These are phyloP conservation scores for Trebouxia sp. DNA, from an alignment of 139 green algal genomes.

Conservation along the genomic window DNA sequence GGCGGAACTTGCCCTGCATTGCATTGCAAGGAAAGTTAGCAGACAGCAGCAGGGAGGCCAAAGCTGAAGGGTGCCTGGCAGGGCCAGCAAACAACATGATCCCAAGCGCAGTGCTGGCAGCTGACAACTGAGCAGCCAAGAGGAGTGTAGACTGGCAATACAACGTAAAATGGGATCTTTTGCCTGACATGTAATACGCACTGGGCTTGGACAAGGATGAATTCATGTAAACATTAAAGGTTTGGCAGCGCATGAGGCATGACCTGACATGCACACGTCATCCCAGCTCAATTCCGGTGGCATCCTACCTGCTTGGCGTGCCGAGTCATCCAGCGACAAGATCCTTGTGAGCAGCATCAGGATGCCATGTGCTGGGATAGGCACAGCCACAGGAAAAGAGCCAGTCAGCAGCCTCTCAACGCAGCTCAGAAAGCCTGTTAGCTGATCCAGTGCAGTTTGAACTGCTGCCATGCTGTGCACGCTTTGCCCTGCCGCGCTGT, in stretches of 20 bases:
- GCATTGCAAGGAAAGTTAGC: not conserved
- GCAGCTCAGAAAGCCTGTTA: not conserved
- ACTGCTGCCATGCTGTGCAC: constrained; percentile 6
- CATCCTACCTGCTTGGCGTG: not conserved
- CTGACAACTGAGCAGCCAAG: too few species aligned
- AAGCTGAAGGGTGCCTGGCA: not conserved
- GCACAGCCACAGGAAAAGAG: constrained; percentile 4
- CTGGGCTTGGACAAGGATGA: too few species aligned
- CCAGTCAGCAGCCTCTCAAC: not conserved
- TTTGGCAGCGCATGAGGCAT: too few species aligned
- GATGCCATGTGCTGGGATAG: not conserved
- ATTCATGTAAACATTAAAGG: too few species aligned
- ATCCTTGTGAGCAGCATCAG: constrained; percentile 13
- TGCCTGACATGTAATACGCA: too few species aligned
- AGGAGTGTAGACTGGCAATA: too few species aligned
- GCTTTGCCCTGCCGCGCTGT: not conserved
- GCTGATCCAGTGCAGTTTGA: not conserved
- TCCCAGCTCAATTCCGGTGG: not conserved
- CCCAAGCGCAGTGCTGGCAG: too few species aligned
- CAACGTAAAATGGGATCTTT: too few species aligned
- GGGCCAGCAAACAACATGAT: too few species aligned
- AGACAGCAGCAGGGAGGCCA: not conserved
- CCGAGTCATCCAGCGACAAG: constrained; percentile 5
- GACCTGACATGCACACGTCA: not conserved
- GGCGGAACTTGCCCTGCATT: constrained; percentile 32